Percentiles rank a stretch among this genome's conserved stretches.
phyloP scores from a whole-genome alignment of 2,329 filamentous ascomycete species.

The Diaporthe velutina region DNA sequence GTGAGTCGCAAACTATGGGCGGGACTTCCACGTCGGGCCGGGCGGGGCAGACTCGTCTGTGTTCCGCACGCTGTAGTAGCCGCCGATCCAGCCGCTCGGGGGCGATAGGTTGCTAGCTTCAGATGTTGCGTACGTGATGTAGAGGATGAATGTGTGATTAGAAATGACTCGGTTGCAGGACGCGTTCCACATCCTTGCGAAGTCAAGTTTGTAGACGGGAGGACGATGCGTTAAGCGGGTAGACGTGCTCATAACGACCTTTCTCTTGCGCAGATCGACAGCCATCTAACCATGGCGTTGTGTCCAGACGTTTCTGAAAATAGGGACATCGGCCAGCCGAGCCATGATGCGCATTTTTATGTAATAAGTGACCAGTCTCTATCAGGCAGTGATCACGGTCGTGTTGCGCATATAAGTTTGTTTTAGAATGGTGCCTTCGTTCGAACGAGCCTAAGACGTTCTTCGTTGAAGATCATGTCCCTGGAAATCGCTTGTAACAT shows the following conservation, averaged over 20 bases:
- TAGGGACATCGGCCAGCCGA: neutral
- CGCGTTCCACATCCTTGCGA: slow-evolving; percentile 4
- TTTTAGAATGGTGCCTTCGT: neutral
- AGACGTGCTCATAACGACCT: too few species aligned
- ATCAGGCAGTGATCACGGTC: neutral
- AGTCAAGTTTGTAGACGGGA: neutral
- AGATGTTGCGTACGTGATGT: too few species aligned
- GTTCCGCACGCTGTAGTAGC: slow-evolving; percentile 69
- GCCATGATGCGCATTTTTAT: neutral
- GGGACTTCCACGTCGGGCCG: too few species aligned
- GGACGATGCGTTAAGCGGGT: neutral
- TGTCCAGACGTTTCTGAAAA: neutral
- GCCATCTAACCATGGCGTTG: too few species aligned
- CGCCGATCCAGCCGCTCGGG: slow-evolving; percentile 69
- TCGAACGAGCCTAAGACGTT: neutral
- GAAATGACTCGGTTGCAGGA: slow-evolving; percentile 26
- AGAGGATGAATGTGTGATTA: neutral
- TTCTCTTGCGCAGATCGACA: too few species aligned
- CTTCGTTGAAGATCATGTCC: too few species aligned
- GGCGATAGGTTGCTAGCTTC: too few species aligned
- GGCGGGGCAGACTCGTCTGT: slow-evolving; percentile 71
- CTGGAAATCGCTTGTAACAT: neutral
- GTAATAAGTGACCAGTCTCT: neutral
- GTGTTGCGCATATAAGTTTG: neutral
- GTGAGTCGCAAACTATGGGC: too few species aligned